Base-by-base conservation (phyloP, 805 yeast genomes). In the Hanseniaspora clermontiae region DNA sequence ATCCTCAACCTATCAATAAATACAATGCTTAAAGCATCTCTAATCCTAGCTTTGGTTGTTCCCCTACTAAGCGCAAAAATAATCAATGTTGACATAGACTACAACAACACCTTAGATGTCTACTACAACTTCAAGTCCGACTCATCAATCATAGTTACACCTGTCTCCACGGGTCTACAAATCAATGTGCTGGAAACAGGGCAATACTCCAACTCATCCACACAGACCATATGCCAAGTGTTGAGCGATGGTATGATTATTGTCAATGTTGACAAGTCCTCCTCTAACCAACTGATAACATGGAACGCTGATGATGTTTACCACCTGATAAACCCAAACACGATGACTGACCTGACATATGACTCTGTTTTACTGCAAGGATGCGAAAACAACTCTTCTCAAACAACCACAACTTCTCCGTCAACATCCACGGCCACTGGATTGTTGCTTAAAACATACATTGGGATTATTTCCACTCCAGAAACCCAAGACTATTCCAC, bases 291-390 rank as follows among this genome's bases (percentile, higher is more conserved):
- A 5, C 49, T 64, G 60, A 52, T 64, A 34, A 60, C 66, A 8
- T 64, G 67, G 67, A 59, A 61, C 51, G 61, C 60, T 32, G 59
- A 60, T 53, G 60, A 61, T 20, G 65, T 64, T 12, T 64, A 63
- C 60, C 66, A 64, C 34, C 53, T 64, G 54, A 57, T 57, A 15
- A 37, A 51, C 27, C 58, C 60, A 43, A 29, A 39, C 17, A 49
- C 53, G 24, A 64, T 65, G 36, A 42, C 57, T 20, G 60, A 61
- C 9, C 20, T 64, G 37, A 38, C 59, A 1, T 64, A 61, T 60
- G 51, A 57, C 52, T 40, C 55, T 37, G 61, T 63, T 20, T 53
- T 61, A 27, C 62, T 60, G 5, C 64, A 63, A 49, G 43, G 58
- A 9, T 64, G 67, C 49, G 63, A 38, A 15, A 46, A 20, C 51